phyloP scores from a whole-genome alignment of 257 asterid genomes.

The Orobanche coerulescens region DNA sequence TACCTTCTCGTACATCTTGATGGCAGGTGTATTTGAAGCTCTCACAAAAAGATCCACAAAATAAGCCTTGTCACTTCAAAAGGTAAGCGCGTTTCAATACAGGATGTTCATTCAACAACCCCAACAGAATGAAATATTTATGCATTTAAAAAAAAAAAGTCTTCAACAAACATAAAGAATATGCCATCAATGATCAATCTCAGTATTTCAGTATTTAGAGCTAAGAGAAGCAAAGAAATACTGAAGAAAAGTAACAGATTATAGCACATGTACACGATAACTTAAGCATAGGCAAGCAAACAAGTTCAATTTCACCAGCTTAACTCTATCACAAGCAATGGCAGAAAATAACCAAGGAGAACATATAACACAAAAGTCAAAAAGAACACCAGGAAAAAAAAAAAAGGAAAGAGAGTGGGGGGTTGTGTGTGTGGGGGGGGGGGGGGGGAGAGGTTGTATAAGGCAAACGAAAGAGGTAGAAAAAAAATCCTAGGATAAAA shows the following conservation, averaged over 20 bases:
- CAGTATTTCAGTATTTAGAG: not conserved
- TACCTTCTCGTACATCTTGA: slow-evolving; percentile 99
- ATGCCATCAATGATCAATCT: not conserved
- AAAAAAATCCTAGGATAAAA: not conserved
- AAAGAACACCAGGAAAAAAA: not conserved
- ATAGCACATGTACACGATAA: not conserved
- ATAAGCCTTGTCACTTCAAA: slow-evolving; percentile 74
- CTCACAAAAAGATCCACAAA: slow-evolving; percentile 97
- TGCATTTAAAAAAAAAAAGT: not conserved
- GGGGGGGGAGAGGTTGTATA: not conserved
- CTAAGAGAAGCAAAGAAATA: not conserved
- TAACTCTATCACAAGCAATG: not conserved
- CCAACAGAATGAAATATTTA: not conserved
- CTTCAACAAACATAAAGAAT: not conserved
- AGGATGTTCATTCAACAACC: not conserved
- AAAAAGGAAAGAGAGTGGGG: no score
- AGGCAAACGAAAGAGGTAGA: not conserved
- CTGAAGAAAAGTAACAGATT: not conserved
- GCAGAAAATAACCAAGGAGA: not conserved
- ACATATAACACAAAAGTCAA: not conserved
- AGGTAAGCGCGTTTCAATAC: slow-evolving; percentile 11
- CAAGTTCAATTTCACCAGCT: not conserved
- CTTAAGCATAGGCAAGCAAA: not conserved
- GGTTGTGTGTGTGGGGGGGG: no score
- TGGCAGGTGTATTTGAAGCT: slow-evolving; percentile 93